phyloP scores from a whole-genome alignment of 129 eudicot genomes.

The Centaurea solstitialis region DNA sequence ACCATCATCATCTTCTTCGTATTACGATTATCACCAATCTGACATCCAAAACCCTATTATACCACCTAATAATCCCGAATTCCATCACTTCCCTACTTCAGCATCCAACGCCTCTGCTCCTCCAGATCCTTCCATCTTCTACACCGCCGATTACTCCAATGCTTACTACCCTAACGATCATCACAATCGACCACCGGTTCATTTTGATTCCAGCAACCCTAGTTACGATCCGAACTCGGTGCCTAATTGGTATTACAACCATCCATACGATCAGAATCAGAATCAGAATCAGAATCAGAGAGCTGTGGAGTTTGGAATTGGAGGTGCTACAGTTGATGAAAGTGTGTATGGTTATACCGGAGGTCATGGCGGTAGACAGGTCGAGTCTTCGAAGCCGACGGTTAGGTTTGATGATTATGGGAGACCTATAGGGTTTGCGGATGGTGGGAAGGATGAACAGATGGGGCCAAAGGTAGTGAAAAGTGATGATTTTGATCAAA shows the following conservation, averaged over 20 bases:
- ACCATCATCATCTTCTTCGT: conserved; percentile 34
- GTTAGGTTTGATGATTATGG: conserved; percentile 44
- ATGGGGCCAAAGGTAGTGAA: not conserved
- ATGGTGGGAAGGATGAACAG: not conserved
- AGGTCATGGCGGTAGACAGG: conserved; percentile 22
- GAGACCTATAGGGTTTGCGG: conserved; percentile 26
- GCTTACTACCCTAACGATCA: conserved; percentile 36
- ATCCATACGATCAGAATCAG: conserved; percentile 33
- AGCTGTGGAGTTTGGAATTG: conserved; percentile 26
- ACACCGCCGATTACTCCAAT: conserved; percentile 34
- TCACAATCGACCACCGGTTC: conserved; percentile 15
- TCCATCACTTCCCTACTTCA: conserved; percentile 23
- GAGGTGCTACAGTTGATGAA: conserved; percentile 12
- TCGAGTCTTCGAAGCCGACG: conserved; percentile 8
- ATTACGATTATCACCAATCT: conserved; percentile 49
- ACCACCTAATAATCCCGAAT: conserved; percentile 35
- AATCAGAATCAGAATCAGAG: conserved; percentile 25
- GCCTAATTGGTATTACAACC: conserved; percentile 20
- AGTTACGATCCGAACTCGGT: conserved; percentile 34
- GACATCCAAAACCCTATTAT: conserved; percentile 48
- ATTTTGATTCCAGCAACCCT: conserved; percentile 21
- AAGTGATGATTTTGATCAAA: conserved; percentile 26
- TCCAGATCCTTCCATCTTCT: conserved; percentile 43
- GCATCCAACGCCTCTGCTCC: conserved; percentile 67
- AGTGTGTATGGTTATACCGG: conserved; percentile 15